Evolutionary conservation across 1,284 basidiomycete genomes (phyloP).

Genomic region (Heterobasidion annosum): DNA sequence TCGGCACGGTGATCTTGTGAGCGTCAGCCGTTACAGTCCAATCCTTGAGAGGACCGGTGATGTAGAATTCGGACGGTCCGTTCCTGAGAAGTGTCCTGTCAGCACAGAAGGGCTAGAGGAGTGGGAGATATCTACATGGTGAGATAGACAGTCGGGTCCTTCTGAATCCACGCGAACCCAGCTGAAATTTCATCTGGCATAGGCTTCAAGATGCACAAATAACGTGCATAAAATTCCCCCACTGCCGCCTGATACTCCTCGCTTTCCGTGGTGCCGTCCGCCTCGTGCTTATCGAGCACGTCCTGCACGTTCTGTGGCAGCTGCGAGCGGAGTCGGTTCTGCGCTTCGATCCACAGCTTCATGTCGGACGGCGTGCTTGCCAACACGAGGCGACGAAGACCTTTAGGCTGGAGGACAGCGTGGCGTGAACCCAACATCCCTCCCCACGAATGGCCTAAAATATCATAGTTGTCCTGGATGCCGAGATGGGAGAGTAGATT

Average conservation of each 20-base stretch:
- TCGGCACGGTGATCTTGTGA: constrained; percentile 35
- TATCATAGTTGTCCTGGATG: constrained; percentile 15
- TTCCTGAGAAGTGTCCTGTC: constrained; percentile 23
- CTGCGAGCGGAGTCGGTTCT: constrained; percentile 9
- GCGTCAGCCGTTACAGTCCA: constrained; percentile 38
- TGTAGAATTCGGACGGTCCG: constrained; percentile 41
- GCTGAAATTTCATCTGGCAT: constrained; percentile 13
- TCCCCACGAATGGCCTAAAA: constrained; percentile 26
- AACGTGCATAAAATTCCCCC: constrained; percentile 11
- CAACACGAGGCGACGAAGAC: constrained; percentile 18
- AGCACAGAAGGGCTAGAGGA: not conserved
- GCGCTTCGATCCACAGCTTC: constrained; percentile 14
- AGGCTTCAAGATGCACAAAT: constrained; percentile 16
- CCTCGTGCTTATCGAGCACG: constrained; percentile 6
- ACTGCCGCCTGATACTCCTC: constrained; percentile 16
- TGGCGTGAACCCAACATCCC: constrained; percentile 18
- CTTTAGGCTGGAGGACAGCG: constrained; percentile 15
- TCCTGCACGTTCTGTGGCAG: constrained; percentile 17
- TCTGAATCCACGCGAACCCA: constrained; percentile 10
- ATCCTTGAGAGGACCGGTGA: constrained; percentile 36
- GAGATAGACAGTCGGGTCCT: constrained; percentile 13
- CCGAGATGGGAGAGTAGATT: constrained; percentile 18
- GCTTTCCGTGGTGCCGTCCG: constrained; percentile 14
- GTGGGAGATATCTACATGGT: constrained; percentile 10
- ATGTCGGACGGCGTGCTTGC: constrained; percentile 14